phyloP scores from a whole-genome alignment of 352 stramenopile genomes.

The Phytopythium oedochilum region DNA sequence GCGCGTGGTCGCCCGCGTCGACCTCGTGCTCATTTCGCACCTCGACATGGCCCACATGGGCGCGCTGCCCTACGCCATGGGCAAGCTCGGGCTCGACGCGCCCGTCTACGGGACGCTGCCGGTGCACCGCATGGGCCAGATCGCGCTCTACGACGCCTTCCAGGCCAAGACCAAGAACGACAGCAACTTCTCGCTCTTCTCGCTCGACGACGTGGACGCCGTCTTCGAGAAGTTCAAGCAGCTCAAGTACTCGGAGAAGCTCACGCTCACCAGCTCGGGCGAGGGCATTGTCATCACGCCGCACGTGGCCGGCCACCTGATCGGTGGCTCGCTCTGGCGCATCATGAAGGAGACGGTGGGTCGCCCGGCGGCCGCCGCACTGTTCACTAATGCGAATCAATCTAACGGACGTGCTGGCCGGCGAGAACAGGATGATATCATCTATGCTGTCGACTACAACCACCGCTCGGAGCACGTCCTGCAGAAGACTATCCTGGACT shows the following conservation, averaged over 20 bases:
- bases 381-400: neutral
- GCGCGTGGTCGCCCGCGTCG: conserved; percentile 78
- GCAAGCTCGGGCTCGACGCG: conserved; percentile 76
- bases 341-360: conserved; percentile 92
- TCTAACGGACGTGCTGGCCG: neutral
- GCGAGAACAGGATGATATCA: conserved; percentile 82
- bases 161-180: conserved; percentile 91
- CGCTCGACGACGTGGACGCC: conserved; percentile 92
- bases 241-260: conserved; percentile 95
- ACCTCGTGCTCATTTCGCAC: conserved; percentile 90
- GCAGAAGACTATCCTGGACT: conserved; percentile 91
- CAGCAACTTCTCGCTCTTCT: conserved; percentile 88
- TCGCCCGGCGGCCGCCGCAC: neutral
- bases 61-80: conserved; percentile 86
- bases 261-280: conserved; percentile 79
- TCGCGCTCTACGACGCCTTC: conserved; percentile 95
- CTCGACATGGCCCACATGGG: conserved; percentile 89
- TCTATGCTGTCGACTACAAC: conserved; percentile 92
- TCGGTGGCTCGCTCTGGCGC: conserved; percentile 93
- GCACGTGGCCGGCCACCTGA: conserved; percentile 92
- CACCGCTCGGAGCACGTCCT: conserved; percentile 94
- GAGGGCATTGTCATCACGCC: conserved; percentile 92
- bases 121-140: conserved; percentile 96
- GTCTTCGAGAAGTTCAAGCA: conserved; percentile 92
- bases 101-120: conserved; percentile 93